Conservation (phyloP, 2,329 filamentous ascomycete species). For the Neodidymelliopsis sp. region DNA sequence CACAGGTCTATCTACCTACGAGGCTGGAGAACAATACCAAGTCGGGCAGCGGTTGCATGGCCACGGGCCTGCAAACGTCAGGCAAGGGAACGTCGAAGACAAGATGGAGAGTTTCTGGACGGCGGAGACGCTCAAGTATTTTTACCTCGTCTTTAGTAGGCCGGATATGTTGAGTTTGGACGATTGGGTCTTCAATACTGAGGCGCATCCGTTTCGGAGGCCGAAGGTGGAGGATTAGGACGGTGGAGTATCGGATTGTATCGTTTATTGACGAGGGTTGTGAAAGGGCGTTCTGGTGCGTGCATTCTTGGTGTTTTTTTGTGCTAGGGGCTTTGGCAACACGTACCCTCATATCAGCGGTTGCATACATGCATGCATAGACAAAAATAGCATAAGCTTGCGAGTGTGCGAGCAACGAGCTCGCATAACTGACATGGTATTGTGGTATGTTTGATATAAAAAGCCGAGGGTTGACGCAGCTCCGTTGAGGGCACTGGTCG, state of each 20-base stretch:
- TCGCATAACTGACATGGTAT: neutral
- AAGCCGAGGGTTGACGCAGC: conserved; percentile 16
- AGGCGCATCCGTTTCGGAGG: conserved; percentile 57
- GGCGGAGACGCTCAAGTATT: conserved; percentile 60
- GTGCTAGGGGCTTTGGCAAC: too few species aligned
- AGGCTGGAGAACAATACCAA: conserved; percentile 14
- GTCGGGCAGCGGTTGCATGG: conserved; percentile 5
- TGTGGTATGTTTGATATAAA: conserved; percentile 1
- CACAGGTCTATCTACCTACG: conserved; percentile 31
- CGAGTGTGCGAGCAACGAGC: neutral
- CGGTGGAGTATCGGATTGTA: too few species aligned
- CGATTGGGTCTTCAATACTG: conserved; percentile 60
- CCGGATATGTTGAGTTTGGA: conserved; percentile 55
- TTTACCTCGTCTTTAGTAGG: conserved; percentile 57
- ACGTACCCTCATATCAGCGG: too few species aligned
- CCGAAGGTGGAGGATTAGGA: too few species aligned
- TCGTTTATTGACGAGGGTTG: too few species aligned
- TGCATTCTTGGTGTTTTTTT: too few species aligned
- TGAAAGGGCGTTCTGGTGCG: too few species aligned
- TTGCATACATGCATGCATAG: too few species aligned
- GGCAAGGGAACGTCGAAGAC: conserved; percentile 36
- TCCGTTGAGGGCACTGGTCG: conserved; percentile 23
- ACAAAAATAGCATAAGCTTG: too few species aligned
- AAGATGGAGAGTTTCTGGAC: conserved; percentile 57
- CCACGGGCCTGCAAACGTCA: conserved; percentile 5